phyloP scores from a whole-genome alignment of 2,329 filamentous ascomycete species.

The Aciculosporium take region DNA sequence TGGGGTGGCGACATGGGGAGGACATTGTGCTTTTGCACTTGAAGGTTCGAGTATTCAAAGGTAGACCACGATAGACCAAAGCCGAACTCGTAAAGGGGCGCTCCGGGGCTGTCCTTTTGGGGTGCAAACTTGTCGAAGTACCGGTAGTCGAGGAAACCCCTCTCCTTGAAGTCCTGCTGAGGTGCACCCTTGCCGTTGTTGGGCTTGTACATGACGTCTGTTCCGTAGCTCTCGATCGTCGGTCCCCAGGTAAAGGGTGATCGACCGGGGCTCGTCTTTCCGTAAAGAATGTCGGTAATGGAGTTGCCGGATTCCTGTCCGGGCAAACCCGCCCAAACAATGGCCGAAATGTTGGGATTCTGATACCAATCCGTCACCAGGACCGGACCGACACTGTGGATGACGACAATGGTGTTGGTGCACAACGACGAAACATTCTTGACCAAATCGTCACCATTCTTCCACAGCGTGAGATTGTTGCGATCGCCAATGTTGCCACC shows the following conservation, averaged over 20 bases:
- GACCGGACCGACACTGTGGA: slow-evolving; percentile 74
- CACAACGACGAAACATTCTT: slow-evolving; percentile 62
- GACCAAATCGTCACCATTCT: slow-evolving; percentile 66
- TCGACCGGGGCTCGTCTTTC: slow-evolving; percentile 63
- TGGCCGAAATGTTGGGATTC: slow-evolving; percentile 67
- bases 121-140: slow-evolving; percentile 50
- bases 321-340: slow-evolving; percentile 68
- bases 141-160: slow-evolving; percentile 58
- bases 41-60: slow-evolving; percentile 59
- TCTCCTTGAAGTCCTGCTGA: slow-evolving; percentile 62
- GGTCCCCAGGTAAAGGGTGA: slow-evolving; percentile 69
- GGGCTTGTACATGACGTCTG: slow-evolving; percentile 49
- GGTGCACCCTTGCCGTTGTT: slow-evolving; percentile 54
- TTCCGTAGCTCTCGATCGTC: slow-evolving; percentile 52
- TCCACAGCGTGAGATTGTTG: slow-evolving; percentile 85
- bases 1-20: slow-evolving; percentile 42
- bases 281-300: slow-evolving; percentile 72
- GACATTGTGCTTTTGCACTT: slow-evolving; percentile 35
- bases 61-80: slow-evolving; percentile 69
- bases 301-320: slow-evolving; percentile 75
- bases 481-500: slow-evolving; percentile 80
- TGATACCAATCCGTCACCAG: slow-evolving; percentile 61
- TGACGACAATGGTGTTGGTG: slow-evolving; percentile 82
- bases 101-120: slow-evolving; percentile 18
- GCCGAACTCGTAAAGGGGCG: slow-evolving; percentile 69